Conservation (phyloP, 257 asterid genomes). For the Phtheirospermum japonicum region DNA sequence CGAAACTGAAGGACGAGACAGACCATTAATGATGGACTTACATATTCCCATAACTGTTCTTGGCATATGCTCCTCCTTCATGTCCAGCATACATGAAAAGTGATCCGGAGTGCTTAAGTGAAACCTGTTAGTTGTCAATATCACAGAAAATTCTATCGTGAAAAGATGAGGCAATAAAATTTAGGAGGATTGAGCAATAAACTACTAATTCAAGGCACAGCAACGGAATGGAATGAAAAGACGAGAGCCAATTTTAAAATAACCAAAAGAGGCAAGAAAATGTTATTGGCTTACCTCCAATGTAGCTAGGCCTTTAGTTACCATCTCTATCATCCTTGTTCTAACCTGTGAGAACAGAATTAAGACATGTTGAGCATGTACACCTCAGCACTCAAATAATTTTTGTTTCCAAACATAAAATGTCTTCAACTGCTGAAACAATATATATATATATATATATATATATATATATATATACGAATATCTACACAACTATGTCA, state of each 20-base stretch:
- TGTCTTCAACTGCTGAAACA: slow-evolving; percentile 21
- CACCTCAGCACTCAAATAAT: slow-evolving; percentile 17
- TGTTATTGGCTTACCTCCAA: slow-evolving; percentile 60
- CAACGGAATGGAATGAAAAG: neutral
- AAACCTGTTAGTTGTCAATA: slow-evolving; percentile 54
- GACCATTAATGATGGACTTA: slow-evolving; percentile 35
- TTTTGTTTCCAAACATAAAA: slow-evolving; percentile 9
- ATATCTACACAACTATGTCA: slow-evolving; percentile 4
- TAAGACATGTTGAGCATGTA: slow-evolving; percentile 18
- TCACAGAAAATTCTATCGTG: slow-evolving; percentile 20
- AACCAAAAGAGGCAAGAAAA: slow-evolving; percentile 24
- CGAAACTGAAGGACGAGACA: slow-evolving; percentile 8
- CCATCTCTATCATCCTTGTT: slow-evolving; percentile 89
- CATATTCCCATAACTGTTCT: slow-evolving; percentile 94
- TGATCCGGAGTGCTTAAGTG: slow-evolving; percentile 97
- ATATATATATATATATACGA: neutral
- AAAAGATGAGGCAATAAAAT: slow-evolving; percentile 10
- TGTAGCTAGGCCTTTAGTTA: slow-evolving; percentile 79
- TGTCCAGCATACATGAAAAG: slow-evolving; percentile 99
- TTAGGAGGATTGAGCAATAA: slow-evolving; percentile 11
- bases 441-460: too few species aligned
- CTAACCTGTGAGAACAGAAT: slow-evolving; percentile 52
- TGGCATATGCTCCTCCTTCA: slow-evolving; percentile 97
- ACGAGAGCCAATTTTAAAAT: neutral
- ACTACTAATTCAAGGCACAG: slow-evolving; percentile 8